Percentiles rank a stretch among this genome's conserved stretches.
These are phyloP conservation scores for Aquilaria sinensis DNA, from an alignment of 345 rosid species.

Conservation along the genomic window DNA sequence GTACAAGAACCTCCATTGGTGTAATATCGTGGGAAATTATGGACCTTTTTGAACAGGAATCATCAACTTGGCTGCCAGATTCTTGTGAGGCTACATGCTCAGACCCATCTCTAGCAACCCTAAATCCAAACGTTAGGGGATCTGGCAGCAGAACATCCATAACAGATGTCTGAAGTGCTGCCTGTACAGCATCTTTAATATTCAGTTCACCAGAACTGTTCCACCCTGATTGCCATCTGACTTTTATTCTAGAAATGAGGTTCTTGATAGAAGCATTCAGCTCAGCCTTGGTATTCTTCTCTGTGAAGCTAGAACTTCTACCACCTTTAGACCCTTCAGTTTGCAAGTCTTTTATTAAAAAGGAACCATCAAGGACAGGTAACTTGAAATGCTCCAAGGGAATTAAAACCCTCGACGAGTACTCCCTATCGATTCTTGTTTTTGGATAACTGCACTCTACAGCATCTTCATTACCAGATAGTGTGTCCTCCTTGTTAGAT, in stretches of 20 bases:
- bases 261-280: conserved; percentile 77
- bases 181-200: conserved; percentile 82
- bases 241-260: conserved; percentile 85
- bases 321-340: conserved; percentile 35
- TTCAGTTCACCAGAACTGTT: conserved; percentile 94
- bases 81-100: conserved; percentile 20
- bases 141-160: conserved; percentile 97
- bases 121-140: conserved; percentile 91
- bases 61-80: conserved; percentile 16
- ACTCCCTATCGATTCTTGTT: conserved; percentile 89
- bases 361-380: conserved; percentile 87
- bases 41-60: conserved; percentile 33
- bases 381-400: conserved; percentile 96
- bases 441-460: conserved; percentile 72
- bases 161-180: conserved; percentile 84
- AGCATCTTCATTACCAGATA: conserved; percentile 38
- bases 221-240: conserved; percentile 92
- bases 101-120: conserved; percentile 45
- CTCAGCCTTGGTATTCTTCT: conserved; percentile 85
- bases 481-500: conserved; percentile 38
- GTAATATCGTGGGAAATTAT: conserved; percentile 78
- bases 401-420: conserved; percentile 84
- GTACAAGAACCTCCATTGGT: conserved; percentile 82
- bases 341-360: conserved; percentile 63
- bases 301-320: conserved; percentile 64